Base-by-base conservation (phyloP, 2,329 filamentous ascomycete genomes). In the Samsoniella hepiali region DNA sequence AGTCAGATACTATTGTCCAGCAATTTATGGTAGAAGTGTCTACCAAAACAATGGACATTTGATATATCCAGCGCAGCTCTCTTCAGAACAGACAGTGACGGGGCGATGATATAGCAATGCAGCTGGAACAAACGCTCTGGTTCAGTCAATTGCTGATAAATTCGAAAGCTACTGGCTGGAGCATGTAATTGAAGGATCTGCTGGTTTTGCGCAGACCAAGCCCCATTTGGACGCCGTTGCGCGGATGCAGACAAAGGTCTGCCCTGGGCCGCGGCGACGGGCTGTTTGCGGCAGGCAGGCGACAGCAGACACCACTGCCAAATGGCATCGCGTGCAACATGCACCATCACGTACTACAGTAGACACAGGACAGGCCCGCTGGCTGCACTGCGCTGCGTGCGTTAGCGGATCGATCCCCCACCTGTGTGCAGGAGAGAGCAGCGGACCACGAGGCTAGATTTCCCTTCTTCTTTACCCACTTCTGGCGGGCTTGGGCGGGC, bases 331-430 rank as follows among this genome's bases (percentile, higher is more conserved):
- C 22, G 22, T 7, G 7, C 34, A 15, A 15, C 53, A 55, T 56
- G 31, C 31, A 17, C 55, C 15, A 47, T 29, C 40, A 29, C 22
- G 22, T 22, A 22, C 22, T 22, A 22, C 27, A 32, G 44, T 17
- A 49, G 45, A 49, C 45, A 49, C 45, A 53, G n/a, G 15, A 29
- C n/a, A 38, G 10, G 32, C 42, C 45, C 9, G 45, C 57, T 27
- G 27, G 32, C 42, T 59, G 49, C 58, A 38, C 38, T 38, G 22
- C 38, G 29, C 49, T 55, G 58, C 40, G 5, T 42, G 58, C 58
- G 58, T 62, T 54, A 62, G 50, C 58, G 50, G 58, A 62, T 55
- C 58, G 50, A 62, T 50, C 58, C 50, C 38, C 40, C 57, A 58
- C 56, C 34, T 51, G 49, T 17, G 51, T 54, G 51, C 51, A 54